These are phyloP conservation scores for Allium fistulosum DNA, from an alignment of 106 monocot genomes.

Conservation along the genomic window DNA sequence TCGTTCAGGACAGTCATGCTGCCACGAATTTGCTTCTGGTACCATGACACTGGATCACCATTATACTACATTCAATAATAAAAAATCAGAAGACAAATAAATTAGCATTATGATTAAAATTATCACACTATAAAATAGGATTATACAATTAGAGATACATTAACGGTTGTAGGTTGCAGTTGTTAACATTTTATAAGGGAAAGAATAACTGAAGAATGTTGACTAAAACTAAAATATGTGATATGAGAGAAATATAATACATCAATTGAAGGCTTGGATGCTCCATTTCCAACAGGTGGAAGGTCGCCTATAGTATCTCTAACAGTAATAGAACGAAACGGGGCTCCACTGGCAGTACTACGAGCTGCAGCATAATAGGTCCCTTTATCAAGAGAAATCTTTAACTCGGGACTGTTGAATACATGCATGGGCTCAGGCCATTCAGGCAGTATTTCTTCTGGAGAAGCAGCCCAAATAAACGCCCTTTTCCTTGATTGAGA, in stretches of 20 bases:
- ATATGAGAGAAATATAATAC: constrained; percentile 13
- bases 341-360: constrained; percentile 85
- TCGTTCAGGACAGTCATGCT: constrained; percentile 47
- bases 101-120: neutral
- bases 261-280: constrained; percentile 48
- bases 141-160: neutral
- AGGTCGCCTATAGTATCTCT: constrained; percentile 88
- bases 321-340: constrained; percentile 83
- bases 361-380: constrained; percentile 63
- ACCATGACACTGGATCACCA: constrained; percentile 76
- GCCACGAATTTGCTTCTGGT: constrained; percentile 91
- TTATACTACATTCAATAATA: constrained; percentile 43
- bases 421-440: constrained; percentile 99
- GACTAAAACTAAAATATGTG: neutral
- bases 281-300: constrained; percentile 68
- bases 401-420: constrained; percentile 82
- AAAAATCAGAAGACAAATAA: neutral
- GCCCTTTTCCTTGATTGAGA: constrained; percentile 97
- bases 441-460: constrained; percentile 81
- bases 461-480: constrained; percentile 97
- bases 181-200: neutral
- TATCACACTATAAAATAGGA: neutral
- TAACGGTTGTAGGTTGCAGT: neutral
- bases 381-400: constrained; percentile 49
- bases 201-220: neutral